These are phyloP conservation scores for Mucor plumbeus DNA, from an alignment of 371 early-diverging fungal genomes.

Conservation along the genomic window DNA sequence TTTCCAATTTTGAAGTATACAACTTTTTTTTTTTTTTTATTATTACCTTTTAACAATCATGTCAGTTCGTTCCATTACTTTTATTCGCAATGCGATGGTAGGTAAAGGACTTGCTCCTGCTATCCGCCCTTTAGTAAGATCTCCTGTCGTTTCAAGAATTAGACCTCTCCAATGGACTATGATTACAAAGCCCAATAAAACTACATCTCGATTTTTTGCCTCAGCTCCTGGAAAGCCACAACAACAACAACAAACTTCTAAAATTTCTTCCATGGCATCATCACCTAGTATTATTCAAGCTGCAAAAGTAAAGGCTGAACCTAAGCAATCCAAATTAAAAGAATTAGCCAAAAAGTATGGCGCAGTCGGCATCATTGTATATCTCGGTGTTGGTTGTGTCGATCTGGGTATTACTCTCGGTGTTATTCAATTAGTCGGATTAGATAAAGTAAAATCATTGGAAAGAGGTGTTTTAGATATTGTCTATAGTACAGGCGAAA, in stretches of 20 bases:
- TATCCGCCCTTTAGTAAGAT: not conserved
- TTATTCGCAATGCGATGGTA: constrained; percentile 8
- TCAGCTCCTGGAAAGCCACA: constrained; percentile 10
- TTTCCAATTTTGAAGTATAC: not conserved
- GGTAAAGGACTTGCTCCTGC: not conserved
- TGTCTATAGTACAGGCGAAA: constrained; percentile 19
- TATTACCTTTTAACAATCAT: not conserved
- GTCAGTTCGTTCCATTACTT: constrained; percentile 8
- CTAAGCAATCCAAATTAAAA: constrained; percentile 28
- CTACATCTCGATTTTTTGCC: constrained; percentile 14
- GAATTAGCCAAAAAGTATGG: constrained; percentile 45
- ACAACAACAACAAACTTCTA: constrained; percentile 11
- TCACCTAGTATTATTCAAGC: constrained; percentile 27
- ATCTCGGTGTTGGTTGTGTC: constrained; percentile 45
- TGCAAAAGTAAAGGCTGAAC: constrained; percentile 14
- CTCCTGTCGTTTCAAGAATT: not conserved
- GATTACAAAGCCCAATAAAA: not conserved
- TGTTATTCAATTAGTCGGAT: constrained; percentile 44
- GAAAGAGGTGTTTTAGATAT: constrained; percentile 38
- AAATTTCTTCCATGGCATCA: constrained; percentile 24
- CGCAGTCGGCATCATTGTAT: constrained; percentile 46
- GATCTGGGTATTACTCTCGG: constrained; percentile 45
- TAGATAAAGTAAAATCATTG: constrained; percentile 45
- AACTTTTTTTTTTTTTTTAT: not conserved
- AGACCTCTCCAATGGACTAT: not conserved